Evolutionary conservation across 176 grass and related monocot genomes (phyloP), one percentile per base, ranked within the genome.

Genomic region (Leersia perrieri): DNA sequence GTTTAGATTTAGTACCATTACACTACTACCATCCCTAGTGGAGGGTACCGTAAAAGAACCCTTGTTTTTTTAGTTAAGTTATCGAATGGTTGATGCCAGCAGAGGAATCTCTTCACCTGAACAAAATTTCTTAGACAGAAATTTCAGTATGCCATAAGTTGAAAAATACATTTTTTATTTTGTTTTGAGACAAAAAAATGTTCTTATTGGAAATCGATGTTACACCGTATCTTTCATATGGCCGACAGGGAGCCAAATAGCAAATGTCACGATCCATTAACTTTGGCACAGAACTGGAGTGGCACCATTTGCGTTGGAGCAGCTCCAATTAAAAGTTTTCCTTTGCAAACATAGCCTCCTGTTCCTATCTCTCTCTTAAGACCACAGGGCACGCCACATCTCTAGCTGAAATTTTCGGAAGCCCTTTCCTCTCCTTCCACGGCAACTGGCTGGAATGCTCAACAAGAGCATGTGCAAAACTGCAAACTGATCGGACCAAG

Each of bases 301-400:
- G 29, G 31, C 66, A 28, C 66, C 39, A 33, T 60, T 47, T 11
- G 60, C 30, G 68, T 30, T 13, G 34, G 68, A 72, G 12, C 41
- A 39, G 32, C 75, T 55, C 26, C 6, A 60, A n/a, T n/a, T n/a
- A n/a, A 65, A 85, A 55, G 9, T 36, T 51, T 35, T 27, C n/a
- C 11, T 70, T 27, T 12, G 31, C 82, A 3, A 68, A 40, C 10
- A 63, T 71, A 70, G 58, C 57, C 16, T 28, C n/a, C n/a, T n/a
- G n/a, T n/a, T n/a, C n/a, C n/a, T n/a, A n/a, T n/a, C n/a, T 30
- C 22, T 18, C 7, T 27, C 66, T 85, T 85, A 28, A 61, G 38
- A 26, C 39, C 82, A 47, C 83, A 78, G 14, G n/a, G 32, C n/a
- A n/a, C n/a, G n/a, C n/a, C n/a, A n/a, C n/a, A n/a, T n/a, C n/a